Evolutionary conservation across 176 grass and related monocot genomes (phyloP), one percentile per base, ranked within the genome.

Genomic region (Alopecurus myosuroides): DNA sequence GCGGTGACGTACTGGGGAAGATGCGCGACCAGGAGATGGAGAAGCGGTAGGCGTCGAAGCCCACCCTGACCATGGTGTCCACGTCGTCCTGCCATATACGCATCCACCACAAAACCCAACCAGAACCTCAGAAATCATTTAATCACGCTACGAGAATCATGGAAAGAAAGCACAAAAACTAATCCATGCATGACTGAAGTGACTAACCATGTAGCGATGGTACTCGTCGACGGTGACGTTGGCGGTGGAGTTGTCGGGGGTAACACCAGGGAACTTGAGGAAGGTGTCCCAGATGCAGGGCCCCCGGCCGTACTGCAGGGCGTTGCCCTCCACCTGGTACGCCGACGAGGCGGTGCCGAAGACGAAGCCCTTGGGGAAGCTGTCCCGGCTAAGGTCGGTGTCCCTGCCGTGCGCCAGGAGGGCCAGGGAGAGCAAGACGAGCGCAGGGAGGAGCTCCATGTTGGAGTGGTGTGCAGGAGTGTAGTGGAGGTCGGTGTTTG

Each of bases 191-290:
- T n/a, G n/a, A n/a, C n/a, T n/a, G n/a, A n/a, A n/a, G n/a, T n/a
- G n/a, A 82, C 74, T 15, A 11, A 91, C 94, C 88, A 89, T 94
- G 65, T 97, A 94, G 35, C 88, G 92, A 52, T 97, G 88, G 78
- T 94, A 97, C 69, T 92, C 88, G 44, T 97, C 94, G 6, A 89
- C 89, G 4, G 94, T 84, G 76, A 97, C 94, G 11, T 97, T 89
- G 5, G 91, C 94, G 0, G 83, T 94, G 1, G 89, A 22, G 46
- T 89, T 89, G 28, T 90, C 90, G 3, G 82, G 82, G 67, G 93
- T 92, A 8, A 31, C 11, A 14, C 88, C 89, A 52, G 94, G 91
- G 17, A 86, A 80, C 42, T 79, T 82, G 28, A 93, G 79, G 68
- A 93, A 97, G 48, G 86, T 61, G 76, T 97, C 91, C 94, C 94